These are phyloP conservation scores for Aquilaria yunnanensis DNA, from an alignment of 345 rosid species.

Conservation along the genomic window DNA sequence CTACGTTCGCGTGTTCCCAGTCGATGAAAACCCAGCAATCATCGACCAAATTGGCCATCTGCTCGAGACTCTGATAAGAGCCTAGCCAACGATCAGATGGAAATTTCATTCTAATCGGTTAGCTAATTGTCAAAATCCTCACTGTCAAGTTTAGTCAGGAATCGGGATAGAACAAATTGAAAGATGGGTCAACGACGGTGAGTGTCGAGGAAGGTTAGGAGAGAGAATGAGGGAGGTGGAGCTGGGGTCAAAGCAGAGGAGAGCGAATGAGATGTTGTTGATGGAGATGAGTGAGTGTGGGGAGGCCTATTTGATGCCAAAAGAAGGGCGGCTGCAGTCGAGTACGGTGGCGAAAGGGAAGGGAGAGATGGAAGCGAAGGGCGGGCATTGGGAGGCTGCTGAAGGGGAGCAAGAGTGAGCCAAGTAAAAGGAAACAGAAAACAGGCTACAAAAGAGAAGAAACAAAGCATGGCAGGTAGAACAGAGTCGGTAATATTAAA, in stretches of 20 bases:
- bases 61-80: too few relatives aligned
- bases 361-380: conserved; percentile 54
- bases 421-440: neutral
- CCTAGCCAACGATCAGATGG: too few relatives aligned
- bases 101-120: too few relatives aligned
- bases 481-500: neutral
- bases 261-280: conserved; percentile 51
- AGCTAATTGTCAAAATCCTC: too few relatives aligned
- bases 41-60: too few relatives aligned
- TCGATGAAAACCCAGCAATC: too few relatives aligned
- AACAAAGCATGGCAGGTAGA: conserved; percentile 10
- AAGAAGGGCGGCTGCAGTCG: conserved; percentile 80
- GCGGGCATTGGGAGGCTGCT: conserved; percentile 44
- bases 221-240: conserved; percentile 46
- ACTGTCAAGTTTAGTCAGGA: conserved; percentile 6
- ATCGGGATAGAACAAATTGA: conserved; percentile 21
- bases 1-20: too few relatives aligned
- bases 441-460: neutral
- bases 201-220: conserved; percentile 10
- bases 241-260: conserved; percentile 44
- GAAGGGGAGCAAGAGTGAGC: conserved; percentile 21
- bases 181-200: conserved; percentile 18
- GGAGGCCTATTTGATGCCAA: conserved; percentile 58
- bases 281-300: conserved; percentile 59
- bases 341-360: conserved; percentile 72